These are phyloP conservation scores for Phytophthora tentaculata DNA, from an alignment of 352 stramenopile species.

Conservation along the genomic window DNA sequence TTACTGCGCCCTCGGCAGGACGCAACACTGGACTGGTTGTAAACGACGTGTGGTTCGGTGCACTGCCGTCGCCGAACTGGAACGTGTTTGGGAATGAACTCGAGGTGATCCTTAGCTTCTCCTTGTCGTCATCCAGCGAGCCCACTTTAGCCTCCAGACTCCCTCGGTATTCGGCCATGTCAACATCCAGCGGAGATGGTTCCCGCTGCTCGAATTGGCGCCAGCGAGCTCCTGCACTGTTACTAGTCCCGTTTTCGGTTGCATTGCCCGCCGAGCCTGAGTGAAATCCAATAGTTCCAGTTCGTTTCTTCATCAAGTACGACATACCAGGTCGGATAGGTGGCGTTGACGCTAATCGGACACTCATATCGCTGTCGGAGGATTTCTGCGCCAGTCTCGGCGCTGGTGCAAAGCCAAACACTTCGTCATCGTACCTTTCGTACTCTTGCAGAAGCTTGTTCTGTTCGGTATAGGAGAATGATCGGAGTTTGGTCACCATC, in stretches of 20 bases:
- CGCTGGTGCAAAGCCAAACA: conserved; percentile 54
- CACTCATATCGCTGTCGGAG: conserved; percentile 48
- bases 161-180: conserved; percentile 38
- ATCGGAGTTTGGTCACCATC: conserved; percentile 51
- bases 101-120: conserved; percentile 46
- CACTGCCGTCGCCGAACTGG: conserved; percentile 51
- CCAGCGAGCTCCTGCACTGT: conserved; percentile 43
- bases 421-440: conserved; percentile 76
- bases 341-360: conserved; percentile 57
- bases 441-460: conserved; percentile 58
- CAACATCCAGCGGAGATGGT: conserved; percentile 48
- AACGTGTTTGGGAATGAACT: conserved; percentile 74
- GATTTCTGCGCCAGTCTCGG: conserved; percentile 40
- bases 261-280: conserved; percentile 44
- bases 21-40: conserved; percentile 65
- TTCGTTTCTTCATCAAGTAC: conserved; percentile 54
- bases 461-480: conserved; percentile 54
- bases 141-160: conserved; percentile 45
- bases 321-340: conserved; percentile 46
- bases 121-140: conserved; percentile 46
- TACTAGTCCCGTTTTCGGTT: conserved; percentile 40
- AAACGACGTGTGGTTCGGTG: conserved; percentile 50
- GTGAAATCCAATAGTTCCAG: conserved; percentile 39
- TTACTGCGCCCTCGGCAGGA: conserved; percentile 46
- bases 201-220: conserved; percentile 48